Percentiles rank a stretch among this genome's conserved stretches.
These are phyloP conservation scores for Boletus vermiculosoides DNA, from an alignment of 768 basidiomycete species.

Conservation along the genomic window DNA sequence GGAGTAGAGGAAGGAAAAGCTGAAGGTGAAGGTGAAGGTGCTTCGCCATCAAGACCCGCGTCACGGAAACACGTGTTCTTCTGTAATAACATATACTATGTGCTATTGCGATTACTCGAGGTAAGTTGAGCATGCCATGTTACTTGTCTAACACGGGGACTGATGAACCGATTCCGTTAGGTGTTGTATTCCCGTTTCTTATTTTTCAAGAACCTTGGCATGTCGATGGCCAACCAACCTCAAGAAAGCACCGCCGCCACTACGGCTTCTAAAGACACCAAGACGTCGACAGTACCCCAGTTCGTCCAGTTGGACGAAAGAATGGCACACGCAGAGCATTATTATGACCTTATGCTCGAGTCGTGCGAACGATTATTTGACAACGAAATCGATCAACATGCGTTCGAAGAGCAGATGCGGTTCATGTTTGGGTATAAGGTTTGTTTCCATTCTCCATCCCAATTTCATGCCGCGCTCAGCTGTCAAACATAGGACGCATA, in stretches of 20 bases:
- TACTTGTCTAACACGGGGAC: background rate
- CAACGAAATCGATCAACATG: slow-evolving; percentile 81
- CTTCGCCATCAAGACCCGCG: slow-evolving; percentile 28
- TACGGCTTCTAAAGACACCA: slow-evolving; percentile 27
- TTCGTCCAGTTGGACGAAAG: slow-evolving; percentile 33
- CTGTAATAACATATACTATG: slow-evolving; percentile 87
- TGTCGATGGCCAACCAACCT: slow-evolving; percentile 39
- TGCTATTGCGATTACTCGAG: slow-evolving; percentile 80
- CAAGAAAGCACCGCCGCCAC: slow-evolving; percentile 1
- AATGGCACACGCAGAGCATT: slow-evolving; percentile 55
- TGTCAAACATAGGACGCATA: slow-evolving; percentile 60
- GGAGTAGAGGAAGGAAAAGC: slow-evolving; percentile 28
- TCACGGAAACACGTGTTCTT: slow-evolving; percentile 69
- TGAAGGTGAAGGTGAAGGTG: slow-evolving; percentile 13
- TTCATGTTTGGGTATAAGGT: slow-evolving; percentile 85
- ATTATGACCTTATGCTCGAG: slow-evolving; percentile 80
- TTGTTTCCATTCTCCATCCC: background rate
- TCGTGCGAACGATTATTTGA: slow-evolving; percentile 91
- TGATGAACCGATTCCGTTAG: slow-evolving; percentile 40
- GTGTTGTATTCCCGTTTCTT: slow-evolving; percentile 77
- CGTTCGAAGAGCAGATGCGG: slow-evolving; percentile 90
- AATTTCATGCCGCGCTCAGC: slow-evolving; percentile 1
- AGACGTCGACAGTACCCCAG: slow-evolving; percentile 30
- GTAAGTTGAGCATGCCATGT: slow-evolving; percentile 42
- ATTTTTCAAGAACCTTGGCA: slow-evolving; percentile 73